Percentiles rank a stretch among this genome's conserved stretches.
These are phyloP conservation scores for Russula abietina DNA, from an alignment of 768 basidiomycete species.

Conservation along the genomic window DNA sequence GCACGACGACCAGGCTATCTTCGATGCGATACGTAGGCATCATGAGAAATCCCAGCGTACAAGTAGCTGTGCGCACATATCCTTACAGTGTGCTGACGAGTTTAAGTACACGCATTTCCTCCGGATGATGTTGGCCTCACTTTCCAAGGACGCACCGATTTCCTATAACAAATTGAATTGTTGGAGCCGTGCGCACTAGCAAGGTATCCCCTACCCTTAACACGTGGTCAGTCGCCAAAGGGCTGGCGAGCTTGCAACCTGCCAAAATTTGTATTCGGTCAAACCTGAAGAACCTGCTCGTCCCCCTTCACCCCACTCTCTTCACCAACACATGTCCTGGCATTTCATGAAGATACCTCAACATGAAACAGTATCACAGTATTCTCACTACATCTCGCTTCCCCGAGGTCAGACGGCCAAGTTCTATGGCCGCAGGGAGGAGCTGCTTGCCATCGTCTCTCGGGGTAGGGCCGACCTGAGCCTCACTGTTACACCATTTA, in stretches of 20 bases:
- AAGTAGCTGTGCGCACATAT: background rate
- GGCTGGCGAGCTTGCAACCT: background rate
- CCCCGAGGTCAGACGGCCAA: background rate
- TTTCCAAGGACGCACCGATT: background rate
- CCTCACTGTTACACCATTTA: background rate
- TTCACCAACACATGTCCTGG: background rate
- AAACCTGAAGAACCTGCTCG: background rate
- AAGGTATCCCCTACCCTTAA: background rate
- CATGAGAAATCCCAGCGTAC: background rate
- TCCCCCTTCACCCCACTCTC: background rate
- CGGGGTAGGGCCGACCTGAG: background rate
- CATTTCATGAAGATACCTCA: background rate
- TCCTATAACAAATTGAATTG: background rate
- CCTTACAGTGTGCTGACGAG: background rate
- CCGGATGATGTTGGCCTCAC: background rate
- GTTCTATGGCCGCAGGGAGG: background rate
- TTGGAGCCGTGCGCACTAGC: background rate
- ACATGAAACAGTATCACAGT: background rate
- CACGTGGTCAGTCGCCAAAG: slow-evolving; percentile 8
- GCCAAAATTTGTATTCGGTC: slow-evolving; percentile 2
- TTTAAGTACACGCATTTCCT: background rate
- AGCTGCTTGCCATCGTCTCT: background rate
- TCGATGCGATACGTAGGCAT: background rate
- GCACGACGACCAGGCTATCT: background rate
- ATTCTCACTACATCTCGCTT: background rate